Evolutionary conservation across 768 basidiomycete species (phyloP).

Genomic region (Gyrodon lividus): DNA sequence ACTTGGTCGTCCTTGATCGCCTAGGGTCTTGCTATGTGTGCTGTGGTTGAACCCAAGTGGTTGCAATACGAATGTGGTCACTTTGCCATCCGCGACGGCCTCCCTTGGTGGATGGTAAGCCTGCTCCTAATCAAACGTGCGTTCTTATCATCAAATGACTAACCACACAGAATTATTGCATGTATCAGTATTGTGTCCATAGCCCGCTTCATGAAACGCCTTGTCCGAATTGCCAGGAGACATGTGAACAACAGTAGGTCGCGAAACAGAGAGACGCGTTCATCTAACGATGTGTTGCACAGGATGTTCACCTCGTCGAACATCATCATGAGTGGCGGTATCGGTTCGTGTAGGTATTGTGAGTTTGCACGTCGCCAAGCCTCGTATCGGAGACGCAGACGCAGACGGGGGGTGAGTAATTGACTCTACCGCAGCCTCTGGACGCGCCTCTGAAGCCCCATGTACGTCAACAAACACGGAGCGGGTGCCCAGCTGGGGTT

Average conservation of each 20-base stretch:
- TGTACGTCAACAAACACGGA: too few relatives aligned
- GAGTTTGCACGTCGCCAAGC: conserved; percentile 2
- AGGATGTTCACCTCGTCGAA: conserved; percentile 1
- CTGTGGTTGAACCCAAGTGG: conserved; percentile 6
- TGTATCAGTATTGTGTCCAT: neutral
- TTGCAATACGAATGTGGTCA: conserved; percentile 7
- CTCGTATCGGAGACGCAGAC: neutral
- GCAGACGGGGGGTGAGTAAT: neutral
- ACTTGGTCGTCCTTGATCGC: neutral
- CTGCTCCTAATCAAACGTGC: neutral
- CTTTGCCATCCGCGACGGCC: neutral
- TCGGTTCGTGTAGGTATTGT: conserved; percentile 2
- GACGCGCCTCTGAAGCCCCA: neutral
- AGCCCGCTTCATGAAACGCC: conserved; percentile 4
- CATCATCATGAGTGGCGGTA: neutral
- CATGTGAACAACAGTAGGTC: conserved; percentile 2
- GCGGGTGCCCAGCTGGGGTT: neutral
- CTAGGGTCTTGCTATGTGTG: conserved; percentile 1
- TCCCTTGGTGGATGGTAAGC: conserved; percentile 14
- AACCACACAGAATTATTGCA: neutral
- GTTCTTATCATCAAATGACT: neutral
- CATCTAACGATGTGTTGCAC: neutral
- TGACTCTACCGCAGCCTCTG: neutral
- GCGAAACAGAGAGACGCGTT: neutral
- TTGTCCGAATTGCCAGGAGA: conserved; percentile 2